Base-by-base conservation (phyloP, 2,329 filamentous ascomycete genomes). In the Xylaria sp. region DNA sequence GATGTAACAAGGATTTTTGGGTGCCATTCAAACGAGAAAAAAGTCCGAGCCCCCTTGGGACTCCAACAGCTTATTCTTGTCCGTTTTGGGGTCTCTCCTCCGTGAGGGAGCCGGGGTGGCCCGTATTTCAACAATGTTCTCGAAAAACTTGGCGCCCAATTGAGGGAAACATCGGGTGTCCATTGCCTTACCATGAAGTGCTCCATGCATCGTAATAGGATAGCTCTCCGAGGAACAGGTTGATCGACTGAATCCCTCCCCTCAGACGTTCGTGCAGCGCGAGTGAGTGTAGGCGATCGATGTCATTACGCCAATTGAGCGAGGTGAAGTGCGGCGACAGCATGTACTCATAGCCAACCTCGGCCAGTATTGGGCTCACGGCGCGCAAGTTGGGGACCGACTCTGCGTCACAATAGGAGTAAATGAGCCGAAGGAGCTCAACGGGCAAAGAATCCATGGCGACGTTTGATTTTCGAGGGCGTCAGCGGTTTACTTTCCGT, bases 251-350 rank as follows among this genome's bases (percentile, higher is more conserved):
- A 67, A 82, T 76, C 59, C 71, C 73, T 49, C 67, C 67, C 54
- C 75, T 74, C 37, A 80, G 74, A 4, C 74, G 75, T 46, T 75
- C 72, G 62, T 79, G 73, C 55, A 69, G 68, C 13, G 79, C 76
- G 58, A 82, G 78, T 53, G 70, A 70, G 58, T 76, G 72, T 18
- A 82, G 72, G 13, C 77, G 74, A 50, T 72, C 70, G 48, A 78
- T 73, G 63, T 81, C 79, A 65, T 78, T 72, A 55, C 75, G 74
- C 75, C 77, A 80, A 54, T 74, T 74, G 51, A 79, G 68, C 16
- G 74, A 73, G 23, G 69, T 72, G 67, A 82, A 80, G 56, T 70
- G 63, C 2, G 75, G 65, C n/a, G 70, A 66, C 30, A 80, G 64
- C 59, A 80, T 68, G 59, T 74, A 78, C 23, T 77, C 74, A 61